phyloP scores from a whole-genome alignment of 441 rosid genomes.

The Geranium incanum region DNA sequence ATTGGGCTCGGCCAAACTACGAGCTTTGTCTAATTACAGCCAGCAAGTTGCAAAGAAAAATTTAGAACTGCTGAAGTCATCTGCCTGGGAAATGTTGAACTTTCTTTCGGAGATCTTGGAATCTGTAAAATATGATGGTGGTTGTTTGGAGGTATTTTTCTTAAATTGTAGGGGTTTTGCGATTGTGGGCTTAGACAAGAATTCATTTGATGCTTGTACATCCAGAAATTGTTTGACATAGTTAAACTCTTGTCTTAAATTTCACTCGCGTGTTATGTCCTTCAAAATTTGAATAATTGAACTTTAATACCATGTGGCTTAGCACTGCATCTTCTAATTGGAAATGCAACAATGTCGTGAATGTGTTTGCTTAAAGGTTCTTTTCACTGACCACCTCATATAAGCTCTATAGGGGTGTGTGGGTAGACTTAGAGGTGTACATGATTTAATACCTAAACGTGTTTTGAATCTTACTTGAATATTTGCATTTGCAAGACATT shows the following conservation, averaged over 20 bases:
- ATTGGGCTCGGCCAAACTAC: constrained; percentile 37
- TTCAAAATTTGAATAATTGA: neutral
- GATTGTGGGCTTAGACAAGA: neutral
- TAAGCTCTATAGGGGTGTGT: neutral
- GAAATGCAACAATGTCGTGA: neutral
- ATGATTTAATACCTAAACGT: neutral
- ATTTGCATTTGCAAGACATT: neutral
- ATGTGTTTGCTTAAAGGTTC: constrained; percentile 1
- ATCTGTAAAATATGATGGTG: constrained; percentile 74
- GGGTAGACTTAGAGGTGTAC: neutral
- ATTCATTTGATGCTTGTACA: constrained; percentile 4
- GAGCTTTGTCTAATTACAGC: constrained; percentile 49
- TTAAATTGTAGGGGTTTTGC: neutral
- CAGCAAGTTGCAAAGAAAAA: constrained; percentile 47
- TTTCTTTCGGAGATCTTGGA: constrained; percentile 57
- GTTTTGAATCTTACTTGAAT: neutral
- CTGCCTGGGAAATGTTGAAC: constrained; percentile 52
- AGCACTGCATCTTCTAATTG: constrained; percentile 2
- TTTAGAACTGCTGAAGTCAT: constrained; percentile 47
- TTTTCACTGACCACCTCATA: neutral
- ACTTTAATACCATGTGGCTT: neutral
- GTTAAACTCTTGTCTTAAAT: neutral
- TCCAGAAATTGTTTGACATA: neutral
- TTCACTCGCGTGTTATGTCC: neutral
- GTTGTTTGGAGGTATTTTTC: constrained; percentile 66